phyloP scores from a whole-genome alignment of 306 rosid species.

The Lagenaria siceraria region DNA sequence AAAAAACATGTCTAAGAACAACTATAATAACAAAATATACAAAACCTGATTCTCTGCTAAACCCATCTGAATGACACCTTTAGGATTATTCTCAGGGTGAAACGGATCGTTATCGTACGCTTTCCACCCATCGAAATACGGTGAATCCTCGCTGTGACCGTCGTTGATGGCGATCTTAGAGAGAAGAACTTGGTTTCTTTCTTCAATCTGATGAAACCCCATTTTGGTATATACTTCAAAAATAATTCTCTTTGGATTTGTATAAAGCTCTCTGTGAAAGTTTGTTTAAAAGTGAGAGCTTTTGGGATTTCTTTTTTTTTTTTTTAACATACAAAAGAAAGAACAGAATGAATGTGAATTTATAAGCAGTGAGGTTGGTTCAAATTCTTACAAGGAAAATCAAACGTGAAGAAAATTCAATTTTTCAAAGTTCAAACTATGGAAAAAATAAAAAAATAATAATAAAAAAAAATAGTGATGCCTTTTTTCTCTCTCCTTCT shows the following conservation, averaged over 20 bases:
- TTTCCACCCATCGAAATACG: conserved; percentile 85
- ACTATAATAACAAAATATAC: not conserved
- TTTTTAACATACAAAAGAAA: too few relatives aligned
- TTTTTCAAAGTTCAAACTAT: not conserved
- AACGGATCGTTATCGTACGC: conserved; percentile 72
- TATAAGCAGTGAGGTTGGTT: not conserved
- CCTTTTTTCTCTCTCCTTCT: not conserved
- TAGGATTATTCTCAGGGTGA: conserved; percentile 45
- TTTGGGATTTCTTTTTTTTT: not conserved
- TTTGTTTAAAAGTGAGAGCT: not conserved
- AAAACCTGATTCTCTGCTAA: conserved; percentile 86
- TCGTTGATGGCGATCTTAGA: conserved; percentile 70
- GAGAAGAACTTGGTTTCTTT: conserved; percentile 22
- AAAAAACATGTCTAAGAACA: not conserved
- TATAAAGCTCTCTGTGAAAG: not conserved
- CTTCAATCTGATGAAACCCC: conserved; percentile 10
- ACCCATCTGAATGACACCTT: conserved; percentile 89
- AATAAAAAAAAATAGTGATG: not conserved
- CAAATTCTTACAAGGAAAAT: not conserved
- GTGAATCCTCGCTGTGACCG: conserved; percentile 65
- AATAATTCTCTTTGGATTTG: too few relatives aligned
- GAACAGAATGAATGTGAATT: not conserved
- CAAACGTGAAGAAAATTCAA: not conserved
- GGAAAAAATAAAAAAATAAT: not conserved
- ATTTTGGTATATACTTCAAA: not conserved